Percentiles rank a stretch among this genome's conserved stretches.
Evolutionary conservation across 164 flowering plant genomes (phyloP).

Genomic region (Euptelea pleiosperma): DNA sequence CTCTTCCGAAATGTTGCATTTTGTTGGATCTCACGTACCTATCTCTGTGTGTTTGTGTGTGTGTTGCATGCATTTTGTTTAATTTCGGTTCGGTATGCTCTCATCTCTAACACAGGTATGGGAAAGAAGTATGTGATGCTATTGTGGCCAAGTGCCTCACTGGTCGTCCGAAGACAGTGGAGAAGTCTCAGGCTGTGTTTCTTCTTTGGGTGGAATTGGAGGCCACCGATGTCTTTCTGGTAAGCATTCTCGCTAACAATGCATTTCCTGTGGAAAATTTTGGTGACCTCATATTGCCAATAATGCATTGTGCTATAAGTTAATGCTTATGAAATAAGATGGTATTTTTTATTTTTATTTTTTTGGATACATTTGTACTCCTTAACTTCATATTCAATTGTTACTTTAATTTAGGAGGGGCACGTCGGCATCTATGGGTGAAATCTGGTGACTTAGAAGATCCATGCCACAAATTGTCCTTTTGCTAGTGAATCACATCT

Average conservation of each 20-base stretch:
- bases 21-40: neutral
- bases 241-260: constrained; percentile 22
- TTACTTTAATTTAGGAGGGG: too few species aligned
- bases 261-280: too few species aligned
- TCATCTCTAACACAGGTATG: constrained; percentile 46
- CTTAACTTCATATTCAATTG: too few species aligned
- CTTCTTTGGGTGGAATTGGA: constrained; percentile 96
- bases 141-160: constrained; percentile 87
- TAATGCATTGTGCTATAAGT: too few species aligned
- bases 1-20: constrained; percentile 1
- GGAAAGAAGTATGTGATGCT: constrained; percentile 87
- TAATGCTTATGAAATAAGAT: neutral
- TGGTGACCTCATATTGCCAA: too few species aligned
- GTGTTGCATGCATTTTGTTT: neutral
- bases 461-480: too few species aligned
- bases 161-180: constrained; percentile 95
- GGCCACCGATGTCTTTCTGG: constrained; percentile 87
- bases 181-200: constrained; percentile 82
- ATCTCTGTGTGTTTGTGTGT: neutral
- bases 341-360: too few species aligned
- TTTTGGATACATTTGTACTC: too few species aligned
- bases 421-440: too few species aligned
- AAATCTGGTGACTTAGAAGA: too few species aligned
- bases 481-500: too few species aligned
- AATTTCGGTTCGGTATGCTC: neutral